phyloP scores from a whole-genome alignment of 208 protist genomes.

The Naegleria gruberi region DNA sequence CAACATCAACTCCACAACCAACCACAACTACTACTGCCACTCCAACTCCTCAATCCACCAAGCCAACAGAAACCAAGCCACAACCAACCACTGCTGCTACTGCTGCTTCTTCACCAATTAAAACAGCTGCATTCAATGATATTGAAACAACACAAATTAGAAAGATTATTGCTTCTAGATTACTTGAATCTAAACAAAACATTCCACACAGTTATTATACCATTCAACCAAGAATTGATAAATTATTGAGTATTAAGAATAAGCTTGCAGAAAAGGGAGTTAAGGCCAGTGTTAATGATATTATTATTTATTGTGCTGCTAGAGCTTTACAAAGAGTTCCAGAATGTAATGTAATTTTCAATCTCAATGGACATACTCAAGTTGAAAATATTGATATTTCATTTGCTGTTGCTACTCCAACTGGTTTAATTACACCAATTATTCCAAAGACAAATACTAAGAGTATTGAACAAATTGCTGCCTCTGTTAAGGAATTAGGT shows the following conservation, averaged over 20 bases:
- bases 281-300: slow-evolving; percentile 95
- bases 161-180: slow-evolving; percentile 77
- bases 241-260: slow-evolving; percentile 72
- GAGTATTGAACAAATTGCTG: slow-evolving; percentile 74
- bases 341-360: slow-evolving; percentile 3
- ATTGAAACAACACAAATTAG: slow-evolving; percentile 73
- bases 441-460: slow-evolving; percentile 75
- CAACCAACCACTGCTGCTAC: neutral
- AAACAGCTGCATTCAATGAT: slow-evolving; percentile 54
- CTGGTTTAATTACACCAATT: slow-evolving; percentile 91
- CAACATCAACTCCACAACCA: neutral
- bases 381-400: slow-evolving; percentile 5
- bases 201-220: slow-evolving; percentile 91
- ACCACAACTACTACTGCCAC: neutral
- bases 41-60: neutral
- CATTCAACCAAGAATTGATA: slow-evolving; percentile 75
- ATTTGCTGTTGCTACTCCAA: slow-evolving; percentile 72
- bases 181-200: slow-evolving; percentile 86
- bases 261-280: slow-evolving; percentile 67
- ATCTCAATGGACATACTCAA: neutral
- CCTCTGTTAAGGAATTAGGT: slow-evolving; percentile 73
- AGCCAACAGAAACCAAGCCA: neutral
- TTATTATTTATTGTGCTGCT: slow-evolving; percentile 61
- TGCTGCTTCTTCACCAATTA: neutral
- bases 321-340: slow-evolving; percentile 13